Base-by-base conservation (phyloP, 225 moss, liverwort and hornwort species). In the Marchantia paleacea region DNA sequence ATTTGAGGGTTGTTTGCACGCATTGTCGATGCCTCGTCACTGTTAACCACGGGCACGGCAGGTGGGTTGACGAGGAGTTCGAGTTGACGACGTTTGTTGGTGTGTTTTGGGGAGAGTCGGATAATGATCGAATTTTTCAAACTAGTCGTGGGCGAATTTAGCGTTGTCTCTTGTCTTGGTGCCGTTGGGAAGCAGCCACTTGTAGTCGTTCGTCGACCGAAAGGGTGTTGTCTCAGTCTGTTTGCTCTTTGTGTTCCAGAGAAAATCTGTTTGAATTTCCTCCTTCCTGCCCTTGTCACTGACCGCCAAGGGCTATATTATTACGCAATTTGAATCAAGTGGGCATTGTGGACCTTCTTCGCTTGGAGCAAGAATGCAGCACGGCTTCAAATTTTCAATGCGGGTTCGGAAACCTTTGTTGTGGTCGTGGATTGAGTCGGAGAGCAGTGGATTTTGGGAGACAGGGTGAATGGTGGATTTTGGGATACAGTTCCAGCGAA, bases 1-100 rank as follows among this genome's bases (percentile, higher is more conserved):
- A 53, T 73, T 14, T 11, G 70, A 53, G 10, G 73, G 52, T 74
- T 74, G 14, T 55, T 14, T 54, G 74, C 74, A 74, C 74, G 74
- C 74, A 74, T 74, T 52, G 52, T 25, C 19, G 31, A 48, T 10
- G 14, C 16, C 69, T 6, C 7, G 3, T 7, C 12, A 28, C 47
- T 31, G 31, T 12, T 14, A 39, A 5, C 39, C 5, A 2, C 39
- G 39, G 39, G 39, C 39, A 39, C 39, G 39, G 39, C 39, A 39
- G 5, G 39, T 39, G 39, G 3, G 39, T 39, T 39, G 39, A 39
- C 39, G 39, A 39, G 39, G 13, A 31, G 14, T 29, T 16, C 12
- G 8, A 28, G 54, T 28, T 5, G 14, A 3, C 13, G 74, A 12
- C 11, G 24, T 16, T 0, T 5, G 39, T 3, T 8, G 22, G 49